A percentile compares a stretch with the other conserved stretches of the same genome.
These are phyloP conservation scores for Melocanna baccifera DNA, from an alignment of 176 grass and related monocot species.

Conservation along the genomic window DNA sequence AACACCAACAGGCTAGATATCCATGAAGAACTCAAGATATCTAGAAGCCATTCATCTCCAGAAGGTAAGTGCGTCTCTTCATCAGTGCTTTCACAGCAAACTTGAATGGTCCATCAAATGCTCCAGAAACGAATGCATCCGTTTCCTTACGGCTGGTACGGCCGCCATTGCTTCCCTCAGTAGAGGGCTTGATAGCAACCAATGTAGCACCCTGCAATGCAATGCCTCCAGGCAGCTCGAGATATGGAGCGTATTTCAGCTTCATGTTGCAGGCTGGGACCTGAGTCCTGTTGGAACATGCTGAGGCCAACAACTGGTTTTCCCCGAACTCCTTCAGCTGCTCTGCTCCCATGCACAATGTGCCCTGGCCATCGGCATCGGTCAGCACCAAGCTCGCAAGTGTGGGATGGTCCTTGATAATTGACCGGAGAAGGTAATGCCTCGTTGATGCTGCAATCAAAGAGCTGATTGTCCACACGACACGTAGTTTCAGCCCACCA, in stretches of 20 bases:
- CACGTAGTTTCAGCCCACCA: slow-evolving; percentile 81
- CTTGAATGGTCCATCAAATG: slow-evolving; percentile 74
- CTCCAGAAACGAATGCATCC: slow-evolving; percentile 57
- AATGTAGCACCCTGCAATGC: slow-evolving; percentile 81
- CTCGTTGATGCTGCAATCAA: slow-evolving; percentile 86
- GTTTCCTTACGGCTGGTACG: slow-evolving; percentile 53
- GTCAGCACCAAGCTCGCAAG: slow-evolving; percentile 69
- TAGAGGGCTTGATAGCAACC: slow-evolving; percentile 71
- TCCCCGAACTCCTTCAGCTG: slow-evolving; percentile 95
- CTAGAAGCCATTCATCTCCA: slow-evolving; percentile 97
- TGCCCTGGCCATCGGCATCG: slow-evolving; percentile 74
- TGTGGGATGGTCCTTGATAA: slow-evolving; percentile 84
- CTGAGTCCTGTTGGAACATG: slow-evolving; percentile 86
- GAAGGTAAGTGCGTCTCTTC: slow-evolving; percentile 81
- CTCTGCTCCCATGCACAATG: slow-evolving; percentile 63
- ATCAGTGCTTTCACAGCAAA: slow-evolving; percentile 70
- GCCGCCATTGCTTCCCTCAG: slow-evolving; percentile 56
- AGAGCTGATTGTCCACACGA: slow-evolving; percentile 96
- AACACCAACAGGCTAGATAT: slow-evolving; percentile 9
- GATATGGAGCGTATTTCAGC: slow-evolving; percentile 74
- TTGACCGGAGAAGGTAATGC: slow-evolving; percentile 76
- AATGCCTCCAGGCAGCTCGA: slow-evolving; percentile 70
- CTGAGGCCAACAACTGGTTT: slow-evolving; percentile 60
- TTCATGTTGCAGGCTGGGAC: slow-evolving; percentile 96
- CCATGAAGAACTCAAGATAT: background rate